Conservation (phyloP, 208 protist genomes). For the Acanthamoeba lenticulata region DNA sequence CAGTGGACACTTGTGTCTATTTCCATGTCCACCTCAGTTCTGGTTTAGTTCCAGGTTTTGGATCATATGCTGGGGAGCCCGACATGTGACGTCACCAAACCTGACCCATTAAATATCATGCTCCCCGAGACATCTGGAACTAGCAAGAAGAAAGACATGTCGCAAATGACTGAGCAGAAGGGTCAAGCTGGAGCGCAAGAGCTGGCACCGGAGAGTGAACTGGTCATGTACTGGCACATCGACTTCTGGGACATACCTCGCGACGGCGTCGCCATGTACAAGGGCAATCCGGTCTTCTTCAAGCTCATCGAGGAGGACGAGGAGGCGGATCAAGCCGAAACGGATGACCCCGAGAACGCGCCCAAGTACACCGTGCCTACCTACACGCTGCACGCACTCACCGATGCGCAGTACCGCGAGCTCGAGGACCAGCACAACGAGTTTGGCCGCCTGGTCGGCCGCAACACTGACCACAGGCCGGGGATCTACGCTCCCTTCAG, state of each 20-base stretch:
- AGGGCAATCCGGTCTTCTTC: background rate
- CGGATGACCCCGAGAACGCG: background rate
- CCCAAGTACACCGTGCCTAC: background rate
- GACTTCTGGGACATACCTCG: background rate
- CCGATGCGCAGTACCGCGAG: background rate
- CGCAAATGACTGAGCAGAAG: background rate
- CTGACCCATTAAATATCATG: too few relatives aligned
- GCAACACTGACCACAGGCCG: background rate
- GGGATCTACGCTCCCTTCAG: background rate
- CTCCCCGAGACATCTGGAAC: too few relatives aligned
- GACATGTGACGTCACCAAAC: too few relatives aligned
- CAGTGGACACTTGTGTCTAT: too few relatives aligned
- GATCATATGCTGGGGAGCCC: too few relatives aligned
- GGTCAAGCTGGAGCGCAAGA: background rate
- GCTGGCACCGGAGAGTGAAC: background rate
- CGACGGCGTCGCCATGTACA: background rate
- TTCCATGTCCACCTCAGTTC: too few relatives aligned
- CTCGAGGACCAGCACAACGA: background rate
- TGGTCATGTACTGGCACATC: background rate
- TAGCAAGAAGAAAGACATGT: too few relatives aligned
- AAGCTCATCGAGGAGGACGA: background rate
- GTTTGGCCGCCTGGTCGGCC: background rate
- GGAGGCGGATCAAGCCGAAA: background rate
- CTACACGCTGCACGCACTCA: background rate
- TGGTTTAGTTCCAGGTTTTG: too few relatives aligned